Evolutionary conservation across 495 filamentous ascomycete genomes (phyloP).

Genomic region (Aspergillus olivimuriae): DNA sequence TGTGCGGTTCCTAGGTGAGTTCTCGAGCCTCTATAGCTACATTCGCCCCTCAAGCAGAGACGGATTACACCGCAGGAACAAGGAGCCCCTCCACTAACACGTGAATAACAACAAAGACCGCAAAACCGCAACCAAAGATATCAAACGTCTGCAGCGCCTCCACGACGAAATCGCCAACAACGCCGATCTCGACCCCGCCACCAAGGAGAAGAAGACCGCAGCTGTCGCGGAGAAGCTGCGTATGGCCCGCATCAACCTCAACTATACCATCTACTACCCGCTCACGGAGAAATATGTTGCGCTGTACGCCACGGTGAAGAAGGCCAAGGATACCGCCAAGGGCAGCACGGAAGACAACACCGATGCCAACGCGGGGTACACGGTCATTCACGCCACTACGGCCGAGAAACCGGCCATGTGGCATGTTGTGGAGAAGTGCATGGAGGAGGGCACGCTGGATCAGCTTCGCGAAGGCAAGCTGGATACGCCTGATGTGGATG

Average conservation of each 20-base stretch:
- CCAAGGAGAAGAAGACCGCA: slow-evolving; percentile 41
- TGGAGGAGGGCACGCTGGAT: slow-evolving; percentile 57
- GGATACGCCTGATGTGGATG: slow-evolving; percentile 9
- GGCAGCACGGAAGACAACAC: slow-evolving; percentile 6
- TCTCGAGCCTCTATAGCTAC: background rate
- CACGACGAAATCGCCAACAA: slow-evolving; percentile 39
- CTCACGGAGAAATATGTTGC: slow-evolving; percentile 72
- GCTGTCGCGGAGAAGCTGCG: slow-evolving; percentile 55
- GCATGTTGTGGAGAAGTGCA: slow-evolving; percentile 60
- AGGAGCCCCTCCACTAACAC: too few relatives aligned
- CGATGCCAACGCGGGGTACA: slow-evolving; percentile 4
- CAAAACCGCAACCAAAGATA: slow-evolving; percentile 70
- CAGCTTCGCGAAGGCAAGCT: slow-evolving; percentile 48
- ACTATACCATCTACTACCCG: slow-evolving; percentile 81
- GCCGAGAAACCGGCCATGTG: slow-evolving; percentile 57
- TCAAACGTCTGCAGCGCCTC: slow-evolving; percentile 49
- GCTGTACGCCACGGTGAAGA: slow-evolving; percentile 54
- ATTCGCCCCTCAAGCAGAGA: background rate
- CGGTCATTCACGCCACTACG: slow-evolving; percentile 4
- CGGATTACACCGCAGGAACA: too few relatives aligned
- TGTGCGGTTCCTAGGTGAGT: slow-evolving; percentile 76
- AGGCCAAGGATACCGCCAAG: slow-evolving; percentile 16
- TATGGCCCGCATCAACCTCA: slow-evolving; percentile 68
- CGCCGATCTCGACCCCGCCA: slow-evolving; percentile 23
- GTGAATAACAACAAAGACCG: too few relatives aligned